A percentile compares a stretch with the other conserved stretches of the same genome.
Conservation (phyloP, 108 stramenopile genomes). For the Schizochytrium sp. region DNA sequence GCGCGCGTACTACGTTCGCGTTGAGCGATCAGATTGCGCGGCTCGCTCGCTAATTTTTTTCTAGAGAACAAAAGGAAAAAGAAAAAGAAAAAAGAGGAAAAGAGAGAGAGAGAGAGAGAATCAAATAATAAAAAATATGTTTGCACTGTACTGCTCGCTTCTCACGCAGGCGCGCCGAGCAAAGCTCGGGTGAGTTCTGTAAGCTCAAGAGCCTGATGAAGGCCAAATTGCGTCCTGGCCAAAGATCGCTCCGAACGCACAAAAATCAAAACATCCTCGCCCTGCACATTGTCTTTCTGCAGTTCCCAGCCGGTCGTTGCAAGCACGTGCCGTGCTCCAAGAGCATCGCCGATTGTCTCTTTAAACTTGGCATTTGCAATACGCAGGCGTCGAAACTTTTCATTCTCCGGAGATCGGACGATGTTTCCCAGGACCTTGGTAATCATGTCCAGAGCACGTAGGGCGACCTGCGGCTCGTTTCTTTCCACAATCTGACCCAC, state of each 20-base stretch:
- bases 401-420: not conserved
- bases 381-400: not conserved
- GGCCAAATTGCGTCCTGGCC: not conserved
- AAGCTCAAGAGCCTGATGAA: not conserved
- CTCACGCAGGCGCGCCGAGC: no score
- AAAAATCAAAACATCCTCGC: not conserved
- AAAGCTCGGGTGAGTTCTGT: no score
- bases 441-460: not conserved
- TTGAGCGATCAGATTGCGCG: no score
- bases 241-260: not conserved
- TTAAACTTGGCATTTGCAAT: not conserved
- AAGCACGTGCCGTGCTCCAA: not conserved
- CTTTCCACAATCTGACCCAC: not conserved
- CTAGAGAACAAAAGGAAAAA: no score
- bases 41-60: no score
- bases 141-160: no score
- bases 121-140: no score
- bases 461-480: not conserved
- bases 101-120: no score
- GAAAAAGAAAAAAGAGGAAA: no score
- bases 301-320: not conserved
- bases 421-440: not conserved
- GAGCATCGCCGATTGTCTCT: not conserved
- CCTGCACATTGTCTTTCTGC: not conserved
- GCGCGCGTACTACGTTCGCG: no score